A percentile compares a stretch with the other conserved stretches of the same genome.
phyloP scores from a whole-genome alignment of 2,329 filamentous ascomycete genomes.

The Plectosphaerella plurivora region DNA sequence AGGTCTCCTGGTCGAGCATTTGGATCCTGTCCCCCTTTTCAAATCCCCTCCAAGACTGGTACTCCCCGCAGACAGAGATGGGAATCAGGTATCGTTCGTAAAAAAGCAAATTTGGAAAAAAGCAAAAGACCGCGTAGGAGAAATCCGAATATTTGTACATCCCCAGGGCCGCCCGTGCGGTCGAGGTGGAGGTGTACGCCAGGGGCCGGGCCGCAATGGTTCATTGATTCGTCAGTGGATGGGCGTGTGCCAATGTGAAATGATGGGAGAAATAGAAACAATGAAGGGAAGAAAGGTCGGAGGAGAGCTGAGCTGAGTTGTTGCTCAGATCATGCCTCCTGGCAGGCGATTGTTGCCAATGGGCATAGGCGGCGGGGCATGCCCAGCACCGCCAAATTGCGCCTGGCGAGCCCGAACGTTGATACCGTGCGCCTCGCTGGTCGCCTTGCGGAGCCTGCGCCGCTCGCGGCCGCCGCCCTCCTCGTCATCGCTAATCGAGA shows the following conservation, averaged over 20 bases:
- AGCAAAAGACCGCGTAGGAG: background rate
- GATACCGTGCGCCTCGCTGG: conserved; percentile 32
- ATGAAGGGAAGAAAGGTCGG: background rate
- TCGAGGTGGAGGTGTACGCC: background rate
- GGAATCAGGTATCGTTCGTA: conserved; percentile 6
- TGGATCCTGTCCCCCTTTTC: conserved; percentile 10
- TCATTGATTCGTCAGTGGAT: background rate
- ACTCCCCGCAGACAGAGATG: conserved; percentile 3
- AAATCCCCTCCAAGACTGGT: background rate
- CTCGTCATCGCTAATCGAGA: conserved; percentile 31
- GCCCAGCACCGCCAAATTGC: conserved; percentile 17
- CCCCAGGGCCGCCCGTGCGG: background rate
- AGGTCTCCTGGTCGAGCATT: conserved; percentile 7
- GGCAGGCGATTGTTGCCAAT: conserved; percentile 24
- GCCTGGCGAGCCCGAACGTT: conserved; percentile 19
- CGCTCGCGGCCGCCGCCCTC: conserved; percentile 23
- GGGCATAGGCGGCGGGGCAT: conserved; percentile 19
- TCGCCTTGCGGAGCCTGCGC: conserved; percentile 37
- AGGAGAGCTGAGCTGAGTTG: background rate
- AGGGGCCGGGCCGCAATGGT: background rate
- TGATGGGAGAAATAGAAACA: conserved; percentile 1
- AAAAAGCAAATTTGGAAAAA: conserved; percentile 2
- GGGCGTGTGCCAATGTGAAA: background rate
- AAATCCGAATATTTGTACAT: background rate
- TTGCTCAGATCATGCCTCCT: conserved; percentile 40